These are phyloP conservation scores for Komagataella phaffii DNA, from an alignment of 805 yeast genomes.

Conservation along the genomic window DNA sequence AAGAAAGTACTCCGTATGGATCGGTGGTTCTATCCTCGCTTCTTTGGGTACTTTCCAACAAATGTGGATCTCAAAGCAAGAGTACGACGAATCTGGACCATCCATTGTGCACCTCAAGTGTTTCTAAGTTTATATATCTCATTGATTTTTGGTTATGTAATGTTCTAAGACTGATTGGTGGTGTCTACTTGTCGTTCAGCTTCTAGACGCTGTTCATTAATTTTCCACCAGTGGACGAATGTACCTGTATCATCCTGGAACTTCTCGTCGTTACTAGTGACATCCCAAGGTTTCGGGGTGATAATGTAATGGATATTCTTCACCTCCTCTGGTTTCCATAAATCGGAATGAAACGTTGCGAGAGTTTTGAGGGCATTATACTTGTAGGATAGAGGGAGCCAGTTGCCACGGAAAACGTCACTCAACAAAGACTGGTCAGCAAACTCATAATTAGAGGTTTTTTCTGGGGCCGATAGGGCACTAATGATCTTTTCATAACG, in stretches of 20 bases:
- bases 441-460: slow-evolving; percentile 30
- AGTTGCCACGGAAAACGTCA: slow-evolving; percentile 34
- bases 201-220: slow-evolving; percentile 22
- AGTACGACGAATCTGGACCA: slow-evolving; percentile 99
- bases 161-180: background rate
- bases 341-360: slow-evolving; percentile 24
- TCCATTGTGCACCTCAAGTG: slow-evolving; percentile 96
- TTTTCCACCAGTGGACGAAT: slow-evolving; percentile 35
- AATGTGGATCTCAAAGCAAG: slow-evolving; percentile 99
- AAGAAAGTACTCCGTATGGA: slow-evolving; percentile 99
- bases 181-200: slow-evolving; percentile 5
- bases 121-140: slow-evolving; percentile 36
- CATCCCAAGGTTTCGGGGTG: slow-evolving; percentile 52
- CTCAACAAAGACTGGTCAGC: slow-evolving; percentile 46
- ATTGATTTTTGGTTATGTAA: background rate
- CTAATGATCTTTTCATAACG: slow-evolving; percentile 25
- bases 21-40: slow-evolving; percentile 99
- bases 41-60: slow-evolving; percentile 99
- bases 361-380: slow-evolving; percentile 47
- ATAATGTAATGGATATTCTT: slow-evolving; percentile 45
- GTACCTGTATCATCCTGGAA: slow-evolving; percentile 29
- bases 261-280: slow-evolving; percentile 10
- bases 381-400: slow-evolving; percentile 38
- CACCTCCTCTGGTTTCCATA: slow-evolving; percentile 34
- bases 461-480: slow-evolving; percentile 23